Base-by-base conservation (phyloP, 495 filamentous ascomycete genomes). In the Hypomontagnella monticulosa region DNA sequence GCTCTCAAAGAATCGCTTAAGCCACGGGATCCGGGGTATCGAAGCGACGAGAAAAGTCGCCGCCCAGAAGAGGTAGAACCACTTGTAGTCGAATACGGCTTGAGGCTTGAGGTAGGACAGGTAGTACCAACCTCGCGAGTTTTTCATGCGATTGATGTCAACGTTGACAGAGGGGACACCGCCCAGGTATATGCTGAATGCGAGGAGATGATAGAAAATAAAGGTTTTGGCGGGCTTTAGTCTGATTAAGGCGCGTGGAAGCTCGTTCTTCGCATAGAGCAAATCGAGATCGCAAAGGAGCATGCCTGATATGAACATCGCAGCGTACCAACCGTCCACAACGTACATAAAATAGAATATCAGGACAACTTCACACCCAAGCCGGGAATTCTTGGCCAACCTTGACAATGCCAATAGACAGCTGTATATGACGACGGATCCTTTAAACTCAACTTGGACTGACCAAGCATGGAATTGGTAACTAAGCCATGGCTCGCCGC, bases 1-100 rank as follows among this genome's bases (percentile, higher is more conserved):
- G 48, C 82, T 82, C 56, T 81, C 84, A 73, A 89, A 89, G 34
- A 87, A 78, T 56, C 77, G 76, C 61, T 85, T 82, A 11, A 81
- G 66, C 74, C 71, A 77, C n/a, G 23, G 34, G 19, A 78, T 71
- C 44, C 70, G 72, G 12, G 80, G 78, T n/a, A 85, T 79, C 32
- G 79, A 75, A 14, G 78, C 76, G 4, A 89, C 84, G 55, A 89
- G 78, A 16, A 87, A 70, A 23, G 80, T 69, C 20, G 84, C 82
- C 14, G 84, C 87, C 57, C 85, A 75, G 54, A 76, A 79, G 9
- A 81, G 71, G 71, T 74, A 83, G 72, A 81, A 81, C 74, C 74
- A 77, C 61, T 80, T 78, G 63, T 64, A 77, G 63, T 86, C 81
- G 30, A 71, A 82, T 1, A 81, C 79, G 19, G 83, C 83, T 69